A percentile compares a stretch with the other conserved stretches of the same genome.
Evolutionary conservation across 139 green algal genomes (phyloP).

Genomic region (Closterium sp.): DNA sequence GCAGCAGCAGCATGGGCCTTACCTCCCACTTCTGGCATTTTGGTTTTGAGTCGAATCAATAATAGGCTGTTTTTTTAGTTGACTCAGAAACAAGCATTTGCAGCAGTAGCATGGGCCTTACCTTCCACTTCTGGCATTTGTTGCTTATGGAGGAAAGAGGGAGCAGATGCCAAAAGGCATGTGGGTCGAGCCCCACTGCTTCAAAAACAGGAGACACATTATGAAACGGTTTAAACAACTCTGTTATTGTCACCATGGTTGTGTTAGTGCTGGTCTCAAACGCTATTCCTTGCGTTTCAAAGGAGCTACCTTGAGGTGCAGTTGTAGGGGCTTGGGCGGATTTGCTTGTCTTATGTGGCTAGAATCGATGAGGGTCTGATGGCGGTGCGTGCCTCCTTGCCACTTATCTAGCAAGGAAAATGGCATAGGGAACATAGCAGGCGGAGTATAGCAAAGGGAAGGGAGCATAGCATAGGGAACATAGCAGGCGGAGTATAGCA

Average conservation of each 20-base stretch:
- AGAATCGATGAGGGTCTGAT: conserved; percentile 26
- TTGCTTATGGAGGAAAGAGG: conserved; percentile 36
- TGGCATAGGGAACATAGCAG: no score
- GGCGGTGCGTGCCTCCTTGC: conserved; percentile 8
- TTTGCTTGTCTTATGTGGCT: not conserved
- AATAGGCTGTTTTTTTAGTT: no score
- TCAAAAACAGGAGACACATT: conserved; percentile 23
- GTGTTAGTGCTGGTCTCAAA: not conserved
- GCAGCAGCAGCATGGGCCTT: conserved; percentile 13
- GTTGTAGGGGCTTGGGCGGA: not conserved
- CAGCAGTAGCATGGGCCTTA: no score
- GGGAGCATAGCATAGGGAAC: no score
- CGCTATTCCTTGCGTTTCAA: not conserved
- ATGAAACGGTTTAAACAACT: conserved; percentile 22
- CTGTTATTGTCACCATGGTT: conserved; percentile 12
- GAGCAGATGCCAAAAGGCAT: conserved; percentile 24
- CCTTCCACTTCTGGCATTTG: no score
- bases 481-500: no score
- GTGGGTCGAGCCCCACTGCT: conserved; percentile 13
- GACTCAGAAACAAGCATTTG: no score
- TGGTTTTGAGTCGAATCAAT: conserved; percentile 2
- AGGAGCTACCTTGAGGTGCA: not conserved
- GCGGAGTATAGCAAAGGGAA: no score
- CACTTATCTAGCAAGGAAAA: no score
- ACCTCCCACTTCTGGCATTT: conserved; percentile 29